Conservation (phyloP, 2,329 filamentous ascomycete genomes). For the Fusarium sp. region DNA sequence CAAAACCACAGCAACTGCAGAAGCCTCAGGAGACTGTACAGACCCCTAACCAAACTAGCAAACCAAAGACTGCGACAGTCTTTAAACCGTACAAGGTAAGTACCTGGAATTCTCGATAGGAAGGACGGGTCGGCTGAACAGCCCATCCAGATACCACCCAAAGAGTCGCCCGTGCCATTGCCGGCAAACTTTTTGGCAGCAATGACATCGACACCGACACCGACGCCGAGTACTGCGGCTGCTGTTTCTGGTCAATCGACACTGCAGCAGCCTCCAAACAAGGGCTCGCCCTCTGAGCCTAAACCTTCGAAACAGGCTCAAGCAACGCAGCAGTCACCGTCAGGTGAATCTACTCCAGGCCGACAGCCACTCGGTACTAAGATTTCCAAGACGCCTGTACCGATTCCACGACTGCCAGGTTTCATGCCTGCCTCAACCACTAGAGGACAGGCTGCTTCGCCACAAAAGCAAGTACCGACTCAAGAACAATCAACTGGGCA, state of each 20-base stretch:
- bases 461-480: not conserved
- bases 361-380: constrained; percentile 3
- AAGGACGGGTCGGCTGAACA: constrained; percentile 49
- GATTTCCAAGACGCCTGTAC: constrained; percentile 51
- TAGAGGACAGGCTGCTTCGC: not conserved
- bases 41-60: constrained; percentile 32
- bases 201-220: constrained; percentile 51
- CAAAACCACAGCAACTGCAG: constrained; percentile 2
- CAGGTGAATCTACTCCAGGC: constrained; percentile 17
- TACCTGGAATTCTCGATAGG: constrained; percentile 43
- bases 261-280: constrained; percentile 19
- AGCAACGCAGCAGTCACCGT: constrained; percentile 22
- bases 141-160: constrained; percentile 52
- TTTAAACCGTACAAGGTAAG: constrained; percentile 53
- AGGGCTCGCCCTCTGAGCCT: constrained; percentile 4
- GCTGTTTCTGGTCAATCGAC: constrained; percentile 30
- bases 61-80: constrained; percentile 43
- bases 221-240: constrained; percentile 42
- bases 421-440: not conserved
- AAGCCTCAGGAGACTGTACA: constrained; percentile 6
- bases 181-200: constrained; percentile 59
- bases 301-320: constrained; percentile 8
- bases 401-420: constrained; percentile 47
- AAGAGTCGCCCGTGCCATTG: constrained; percentile 60
- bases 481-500: constrained; percentile 1